Conservation (phyloP, 495 filamentous ascomycete genomes). For the Polyplosphaeria fusca region DNA sequence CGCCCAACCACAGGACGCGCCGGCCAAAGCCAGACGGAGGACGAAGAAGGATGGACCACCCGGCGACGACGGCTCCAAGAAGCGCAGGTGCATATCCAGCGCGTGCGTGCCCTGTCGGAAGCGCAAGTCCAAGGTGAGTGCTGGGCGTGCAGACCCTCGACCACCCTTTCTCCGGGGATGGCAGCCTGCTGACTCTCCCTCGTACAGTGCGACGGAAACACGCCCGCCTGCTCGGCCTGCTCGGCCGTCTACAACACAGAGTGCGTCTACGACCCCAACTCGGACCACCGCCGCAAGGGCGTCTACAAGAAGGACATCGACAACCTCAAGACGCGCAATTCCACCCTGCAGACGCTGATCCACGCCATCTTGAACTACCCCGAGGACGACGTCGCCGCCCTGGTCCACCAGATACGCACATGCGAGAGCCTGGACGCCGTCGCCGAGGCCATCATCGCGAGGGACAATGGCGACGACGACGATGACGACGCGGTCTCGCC, state of each 20-base stretch:
- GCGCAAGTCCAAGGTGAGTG: conserved; percentile 74
- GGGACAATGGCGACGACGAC: conserved; percentile 46
- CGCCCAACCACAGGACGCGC: background rate
- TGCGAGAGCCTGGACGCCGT: conserved; percentile 91
- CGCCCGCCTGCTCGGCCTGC: conserved; percentile 90
- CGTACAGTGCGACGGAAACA: conserved; percentile 79
- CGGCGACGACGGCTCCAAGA: conserved; percentile 44
- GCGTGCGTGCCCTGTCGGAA: conserved; percentile 91
- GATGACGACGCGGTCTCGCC: conserved; percentile 41
- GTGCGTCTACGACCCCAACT: conserved; percentile 92
- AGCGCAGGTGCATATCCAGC: conserved; percentile 87
- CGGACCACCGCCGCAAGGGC: conserved; percentile 91
- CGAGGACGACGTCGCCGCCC: conserved; percentile 73
- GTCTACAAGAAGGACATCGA: conserved; percentile 96
- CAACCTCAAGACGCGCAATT: conserved; percentile 78
- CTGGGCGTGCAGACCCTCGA: background rate
- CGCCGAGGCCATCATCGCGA: conserved; percentile 70
- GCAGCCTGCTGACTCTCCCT: conserved; percentile 5
- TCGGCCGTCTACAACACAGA: conserved; percentile 91
- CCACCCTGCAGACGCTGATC: conserved; percentile 85
- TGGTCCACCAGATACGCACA: conserved; percentile 82
- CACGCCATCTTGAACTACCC: conserved; percentile 89
- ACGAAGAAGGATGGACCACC: conserved; percentile 31
- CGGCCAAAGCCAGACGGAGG: conserved; percentile 28
- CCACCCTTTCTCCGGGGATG: conserved; percentile 15